A percentile compares a stretch with the other conserved stretches of the same genome.
Conservation (phyloP, 2,329 filamentous ascomycete genomes). For the Fusarium sp. region DNA sequence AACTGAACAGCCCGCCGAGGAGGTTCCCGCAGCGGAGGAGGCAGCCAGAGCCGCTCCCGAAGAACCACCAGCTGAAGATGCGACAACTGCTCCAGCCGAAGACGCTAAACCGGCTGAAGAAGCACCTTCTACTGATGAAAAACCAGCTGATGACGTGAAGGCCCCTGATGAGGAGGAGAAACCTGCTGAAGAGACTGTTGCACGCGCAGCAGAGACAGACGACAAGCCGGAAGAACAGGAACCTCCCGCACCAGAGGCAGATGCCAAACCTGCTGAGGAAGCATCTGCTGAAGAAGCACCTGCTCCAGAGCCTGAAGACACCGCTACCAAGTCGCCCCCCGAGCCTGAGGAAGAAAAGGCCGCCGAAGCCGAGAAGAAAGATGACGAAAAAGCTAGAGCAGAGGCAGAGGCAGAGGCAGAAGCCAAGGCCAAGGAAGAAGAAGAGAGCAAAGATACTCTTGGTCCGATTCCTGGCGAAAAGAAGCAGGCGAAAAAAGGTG, state of each 20-base stretch:
- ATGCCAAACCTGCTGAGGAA: constrained; percentile 31
- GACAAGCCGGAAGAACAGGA: constrained; percentile 26
- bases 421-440: constrained; percentile 43
- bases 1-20: constrained; percentile 9
- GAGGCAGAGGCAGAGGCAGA: constrained; percentile 15
- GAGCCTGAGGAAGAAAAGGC: constrained; percentile 36
- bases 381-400: constrained; percentile 23
- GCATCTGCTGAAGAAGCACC: background rate
- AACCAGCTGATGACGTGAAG: constrained; percentile 38
- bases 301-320: constrained; percentile 30
- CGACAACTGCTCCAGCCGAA: constrained; percentile 6
- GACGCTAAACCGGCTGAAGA: constrained; percentile 28
- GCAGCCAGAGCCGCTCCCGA: constrained; percentile 6
- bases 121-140: constrained; percentile 36
- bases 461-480: constrained; percentile 53
- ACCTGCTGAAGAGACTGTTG: constrained; percentile 20
- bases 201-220: constrained; percentile 9
- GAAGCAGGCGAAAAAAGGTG: constrained; percentile 57
- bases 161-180: constrained; percentile 30
- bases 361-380: constrained; percentile 28
- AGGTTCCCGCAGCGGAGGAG: constrained; percentile 5
- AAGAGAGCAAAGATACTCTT: constrained; percentile 55
- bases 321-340: constrained; percentile 19
- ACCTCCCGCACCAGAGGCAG: constrained; percentile 22
- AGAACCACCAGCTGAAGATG: constrained; percentile 20